A percentile compares a stretch with the other conserved stretches of the same genome.
These are phyloP conservation scores for Umbellularia californica DNA, from an alignment of 164 flowering plant genomes.

Conservation along the genomic window DNA sequence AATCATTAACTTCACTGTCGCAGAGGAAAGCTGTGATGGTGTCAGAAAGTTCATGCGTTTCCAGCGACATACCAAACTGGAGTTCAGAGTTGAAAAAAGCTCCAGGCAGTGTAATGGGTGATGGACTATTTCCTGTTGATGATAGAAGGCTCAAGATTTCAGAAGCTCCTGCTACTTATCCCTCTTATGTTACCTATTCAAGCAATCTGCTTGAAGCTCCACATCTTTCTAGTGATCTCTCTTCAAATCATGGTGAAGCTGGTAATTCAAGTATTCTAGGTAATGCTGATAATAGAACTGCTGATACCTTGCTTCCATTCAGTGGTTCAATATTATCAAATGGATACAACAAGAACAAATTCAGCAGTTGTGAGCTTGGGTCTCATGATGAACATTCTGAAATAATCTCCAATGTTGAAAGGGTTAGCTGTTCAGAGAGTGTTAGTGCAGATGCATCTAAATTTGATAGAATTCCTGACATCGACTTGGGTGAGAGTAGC, in stretches of 20 bases:
- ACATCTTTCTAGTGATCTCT: constrained; percentile 11
- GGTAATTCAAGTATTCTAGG: constrained; percentile 12
- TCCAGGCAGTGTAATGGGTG: constrained; percentile 12
- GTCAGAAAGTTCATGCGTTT: constrained; percentile 5
- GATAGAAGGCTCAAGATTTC: constrained; percentile 9
- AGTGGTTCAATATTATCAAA: constrained; percentile 17
- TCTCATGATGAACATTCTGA: constrained; percentile 21
- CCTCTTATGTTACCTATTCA: constrained; percentile 14
- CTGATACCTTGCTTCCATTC: constrained; percentile 20
- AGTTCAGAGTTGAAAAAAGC: constrained; percentile 12
- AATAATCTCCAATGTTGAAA: constrained; percentile 23
- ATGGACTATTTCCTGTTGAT: constrained; percentile 16
- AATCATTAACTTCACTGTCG: constrained; percentile 11
- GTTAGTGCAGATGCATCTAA: constrained; percentile 8
- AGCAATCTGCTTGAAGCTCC: constrained; percentile 9
- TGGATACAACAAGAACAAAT: constrained; percentile 15
- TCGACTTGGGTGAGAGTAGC: constrained; percentile 43
- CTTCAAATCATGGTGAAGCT: constrained; percentile 16
- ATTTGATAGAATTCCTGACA: constrained; percentile 15
- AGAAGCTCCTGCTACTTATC: constrained; percentile 5
- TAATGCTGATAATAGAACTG: constrained; percentile 15
- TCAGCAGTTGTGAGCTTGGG: constrained; percentile 15
- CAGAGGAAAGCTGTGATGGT: not conserved
- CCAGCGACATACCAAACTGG: constrained; percentile 11
- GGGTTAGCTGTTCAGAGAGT: constrained; percentile 20